These are phyloP conservation scores for Ambrosia trifida DNA, from an alignment of 129 eudicot species.

Conservation along the genomic window DNA sequence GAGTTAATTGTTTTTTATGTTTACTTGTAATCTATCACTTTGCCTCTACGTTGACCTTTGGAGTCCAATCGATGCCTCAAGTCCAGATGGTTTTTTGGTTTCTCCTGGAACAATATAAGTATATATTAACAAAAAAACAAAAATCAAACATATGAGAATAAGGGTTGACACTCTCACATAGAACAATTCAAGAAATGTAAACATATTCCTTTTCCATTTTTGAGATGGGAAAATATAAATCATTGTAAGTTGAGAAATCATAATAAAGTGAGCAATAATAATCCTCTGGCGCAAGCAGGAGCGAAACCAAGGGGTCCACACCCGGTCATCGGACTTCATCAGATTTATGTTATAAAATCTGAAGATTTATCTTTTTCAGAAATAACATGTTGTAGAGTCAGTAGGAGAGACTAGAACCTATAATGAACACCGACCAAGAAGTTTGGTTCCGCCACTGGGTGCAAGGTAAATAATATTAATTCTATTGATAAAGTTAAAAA, in stretches of 20 bases:
- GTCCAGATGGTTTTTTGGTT: slow-evolving; percentile 94
- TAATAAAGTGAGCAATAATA: neutral
- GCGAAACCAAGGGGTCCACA: too few species aligned
- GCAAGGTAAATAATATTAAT: slow-evolving; percentile 12
- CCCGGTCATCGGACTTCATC: too few species aligned
- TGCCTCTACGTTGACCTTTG: slow-evolving; percentile 92
- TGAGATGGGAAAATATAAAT: neutral
- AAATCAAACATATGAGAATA: neutral
- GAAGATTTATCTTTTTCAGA: too few species aligned
- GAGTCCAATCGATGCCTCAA: slow-evolving; percentile 93
- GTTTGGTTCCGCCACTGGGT: neutral
- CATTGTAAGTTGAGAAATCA: slow-evolving; percentile 11
- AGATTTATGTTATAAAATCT: too few species aligned
- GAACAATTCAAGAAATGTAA: slow-evolving; percentile 4
- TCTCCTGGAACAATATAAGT: slow-evolving; percentile 49
- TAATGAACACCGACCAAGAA: too few species aligned
- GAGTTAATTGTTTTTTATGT: slow-evolving; percentile 11
- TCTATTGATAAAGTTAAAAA: neutral
- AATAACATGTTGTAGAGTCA: too few species aligned
- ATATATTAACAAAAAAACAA: neutral
- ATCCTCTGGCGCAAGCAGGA: neutral
- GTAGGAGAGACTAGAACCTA: too few species aligned
- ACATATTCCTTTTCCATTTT: slow-evolving; percentile 2
- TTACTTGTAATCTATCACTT: slow-evolving; percentile 95
- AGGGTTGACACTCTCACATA: neutral